Conservation (phyloP, 1,139 yeast species). For the Scheffersomyces insectosa region DNA sequence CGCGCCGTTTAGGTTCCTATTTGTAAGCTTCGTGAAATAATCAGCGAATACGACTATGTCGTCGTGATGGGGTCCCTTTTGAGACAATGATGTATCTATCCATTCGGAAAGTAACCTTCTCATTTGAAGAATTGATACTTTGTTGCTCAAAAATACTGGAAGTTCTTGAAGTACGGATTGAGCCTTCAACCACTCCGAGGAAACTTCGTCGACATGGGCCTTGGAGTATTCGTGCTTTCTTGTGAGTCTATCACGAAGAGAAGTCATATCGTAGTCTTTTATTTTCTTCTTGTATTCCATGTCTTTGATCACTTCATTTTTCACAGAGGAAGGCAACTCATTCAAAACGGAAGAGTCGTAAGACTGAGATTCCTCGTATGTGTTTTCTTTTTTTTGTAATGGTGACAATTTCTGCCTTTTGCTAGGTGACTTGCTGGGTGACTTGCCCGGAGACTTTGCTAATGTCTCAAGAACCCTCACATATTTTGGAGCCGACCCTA, state of each 20-base stretch:
- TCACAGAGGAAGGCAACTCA: slow-evolving; percentile 48
- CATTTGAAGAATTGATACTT: slow-evolving; percentile 33
- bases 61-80: slow-evolving; percentile 58
- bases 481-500: slow-evolving; percentile 32
- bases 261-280: slow-evolving; percentile 27
- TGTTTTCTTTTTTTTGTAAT: slow-evolving; percentile 9
- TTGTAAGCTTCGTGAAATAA: slow-evolving; percentile 23
- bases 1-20: slow-evolving; percentile 21
- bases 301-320: slow-evolving; percentile 43
- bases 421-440: slow-evolving; percentile 3
- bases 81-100: slow-evolving; percentile 45
- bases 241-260: slow-evolving; percentile 32
- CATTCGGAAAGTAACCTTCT: slow-evolving; percentile 43
- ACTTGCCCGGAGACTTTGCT: slow-evolving; percentile 8
- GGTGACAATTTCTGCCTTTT: slow-evolving; percentile 1
- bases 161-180: slow-evolving; percentile 20
- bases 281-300: slow-evolving; percentile 30
- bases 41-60: slow-evolving; percentile 46
- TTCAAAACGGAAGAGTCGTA: slow-evolving; percentile 45
- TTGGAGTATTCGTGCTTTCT: slow-evolving; percentile 17
- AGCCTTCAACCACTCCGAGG: slow-evolving; percentile 26
- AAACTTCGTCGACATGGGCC: slow-evolving; percentile 20
- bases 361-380: slow-evolving; percentile 21
- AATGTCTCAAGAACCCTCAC: slow-evolving; percentile 26
- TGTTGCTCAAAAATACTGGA: slow-evolving; percentile 39